Evolutionary conservation across 2,329 filamentous ascomycete species (phyloP), one percentile per base, ranked within the genome.

Genomic region (Incumbomyces lentus): DNA sequence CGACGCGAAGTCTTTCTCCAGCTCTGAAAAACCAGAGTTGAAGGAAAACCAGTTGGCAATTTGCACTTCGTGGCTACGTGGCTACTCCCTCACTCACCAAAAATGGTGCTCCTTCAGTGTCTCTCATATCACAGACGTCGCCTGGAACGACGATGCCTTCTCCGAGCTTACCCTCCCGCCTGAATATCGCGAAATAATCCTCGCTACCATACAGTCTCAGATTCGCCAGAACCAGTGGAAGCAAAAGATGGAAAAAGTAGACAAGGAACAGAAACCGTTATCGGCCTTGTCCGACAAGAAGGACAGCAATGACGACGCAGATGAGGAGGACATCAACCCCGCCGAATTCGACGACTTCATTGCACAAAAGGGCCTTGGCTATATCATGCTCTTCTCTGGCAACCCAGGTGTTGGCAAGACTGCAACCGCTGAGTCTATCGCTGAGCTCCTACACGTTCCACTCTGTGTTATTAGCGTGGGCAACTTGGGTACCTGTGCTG

Each of bases 331-430:
- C 13, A 34, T 31, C 19, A 35, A 35, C 19, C 14, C 42, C 2
- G 30, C 42, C 16, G 42, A 45, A 16, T 45, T 45, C 19, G 42
- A 45, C 19, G 42, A 45, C 16, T 45, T 45, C 22, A 45, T 45
- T 31, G 42, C 42, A 17, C 42, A 45, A 30, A 76, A 76, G 53
- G 74, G 73, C 11, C 64, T 64, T 13, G 72, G 73, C 8, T 66
- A 75, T 44, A 72, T 53, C 26, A 49, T 56, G 14, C 51, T 56
- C 7, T 64, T 76, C 2, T 66, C 63, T 37, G 73, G 72, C 1
- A 69, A 69, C 0, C 72, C 73, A 0, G 74, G 74, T 2, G 70
- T 74, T 1, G 74, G 73, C 12, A 77, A 77, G 59, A 77, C 74
- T 0, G 55, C 72, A 18, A 74, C 71, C 3, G 69, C 68, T 5